Base-by-base conservation (phyloP, 2,329 filamentous ascomycete species). In the Sclerotinia sclerotiorum region DNA sequence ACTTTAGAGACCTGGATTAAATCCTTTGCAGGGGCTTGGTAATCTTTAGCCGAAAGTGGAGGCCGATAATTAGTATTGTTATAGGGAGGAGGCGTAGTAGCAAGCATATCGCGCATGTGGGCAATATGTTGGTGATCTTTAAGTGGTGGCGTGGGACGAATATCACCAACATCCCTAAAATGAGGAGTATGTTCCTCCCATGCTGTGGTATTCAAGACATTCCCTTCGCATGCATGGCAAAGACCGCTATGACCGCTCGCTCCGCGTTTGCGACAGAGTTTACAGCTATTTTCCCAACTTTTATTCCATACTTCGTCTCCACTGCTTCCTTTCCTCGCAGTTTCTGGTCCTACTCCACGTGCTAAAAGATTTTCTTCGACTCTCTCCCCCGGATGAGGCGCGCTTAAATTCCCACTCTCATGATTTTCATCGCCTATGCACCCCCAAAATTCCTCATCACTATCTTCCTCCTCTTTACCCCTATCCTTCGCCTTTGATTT, bases 371-470 rank as follows among this genome's bases (percentile, higher is more conserved):
- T 39, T 13, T 39, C 10, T 5, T 39, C 21, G 21, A 11, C 29
- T 55, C 5, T 21, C 0, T 32, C 27, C 7, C 17, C 29, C 17
- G 54, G 13, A 51, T 19, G 60, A 27, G 46, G 11, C 13, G 60
- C n/a, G 7, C 24, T 3, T 3, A 51, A 27, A 5, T 55, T 55
- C 15, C 35, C 49, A 55, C 62, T 65, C 62, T 65, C 62, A 4
- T 65, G 27, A 13, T 65, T 32, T 19, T 42, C 13, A 19, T 65
- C 49, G 10, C 49, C 49, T 6, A 65, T 27, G 35, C 49, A 65
- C 13, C 63, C 63, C 63, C 63, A 57, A 19, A 57, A 48, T 24
- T 57, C 63, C 15, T 65, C 35, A 7, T 65, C 49, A 19, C 63
- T 57, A 24, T 65, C 55, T 10, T 60, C 55, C 11, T 7, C 65